These are phyloP conservation scores for Echria macrotheca DNA, from an alignment of 495 filamentous ascomycete genomes.

Conservation along the genomic window DNA sequence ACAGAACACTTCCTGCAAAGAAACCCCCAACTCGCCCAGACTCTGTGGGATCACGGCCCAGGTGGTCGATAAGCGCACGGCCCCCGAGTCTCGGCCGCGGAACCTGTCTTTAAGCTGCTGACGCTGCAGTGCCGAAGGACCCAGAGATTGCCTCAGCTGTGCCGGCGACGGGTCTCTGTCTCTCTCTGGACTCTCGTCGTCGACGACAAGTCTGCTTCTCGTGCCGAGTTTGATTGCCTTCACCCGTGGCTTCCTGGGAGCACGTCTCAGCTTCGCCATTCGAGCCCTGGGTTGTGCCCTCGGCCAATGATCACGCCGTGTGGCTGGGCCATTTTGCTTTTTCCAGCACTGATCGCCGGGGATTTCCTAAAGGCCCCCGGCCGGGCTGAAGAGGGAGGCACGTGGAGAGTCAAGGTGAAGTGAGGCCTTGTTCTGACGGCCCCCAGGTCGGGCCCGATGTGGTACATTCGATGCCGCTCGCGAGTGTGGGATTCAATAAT, in stretches of 20 bases:
- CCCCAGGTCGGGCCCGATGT: too few relatives aligned
- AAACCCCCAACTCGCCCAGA: too few relatives aligned
- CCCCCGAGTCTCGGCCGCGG: conserved; percentile 2
- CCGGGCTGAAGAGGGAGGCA: too few relatives aligned
- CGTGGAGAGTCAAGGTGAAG: too few relatives aligned
- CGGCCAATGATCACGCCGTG: conserved; percentile 11
- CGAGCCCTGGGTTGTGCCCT: not conserved
- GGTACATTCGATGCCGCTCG: too few relatives aligned
- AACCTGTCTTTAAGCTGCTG: not conserved
- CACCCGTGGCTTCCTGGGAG: conserved; percentile 1
- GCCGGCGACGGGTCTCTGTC: not conserved
- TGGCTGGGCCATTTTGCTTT: conserved; percentile 14
- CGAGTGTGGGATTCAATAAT: not conserved
- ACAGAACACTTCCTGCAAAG: too few relatives aligned
- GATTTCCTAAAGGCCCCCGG: too few relatives aligned
- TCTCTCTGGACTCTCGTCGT: not conserved
- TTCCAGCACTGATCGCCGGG: conserved; percentile 12
- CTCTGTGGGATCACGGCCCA: too few relatives aligned
- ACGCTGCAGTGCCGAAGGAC: conserved; percentile 2
- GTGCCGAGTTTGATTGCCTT: conserved; percentile 5
- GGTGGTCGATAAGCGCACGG: conserved; percentile 19
- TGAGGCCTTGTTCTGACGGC: too few relatives aligned
- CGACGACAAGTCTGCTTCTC: too few relatives aligned
- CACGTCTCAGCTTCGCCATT: conserved; percentile 16
- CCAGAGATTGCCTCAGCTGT: not conserved